Conservation (phyloP, 495 filamentous ascomycete genomes). For the Penicillium cinerascens region DNA sequence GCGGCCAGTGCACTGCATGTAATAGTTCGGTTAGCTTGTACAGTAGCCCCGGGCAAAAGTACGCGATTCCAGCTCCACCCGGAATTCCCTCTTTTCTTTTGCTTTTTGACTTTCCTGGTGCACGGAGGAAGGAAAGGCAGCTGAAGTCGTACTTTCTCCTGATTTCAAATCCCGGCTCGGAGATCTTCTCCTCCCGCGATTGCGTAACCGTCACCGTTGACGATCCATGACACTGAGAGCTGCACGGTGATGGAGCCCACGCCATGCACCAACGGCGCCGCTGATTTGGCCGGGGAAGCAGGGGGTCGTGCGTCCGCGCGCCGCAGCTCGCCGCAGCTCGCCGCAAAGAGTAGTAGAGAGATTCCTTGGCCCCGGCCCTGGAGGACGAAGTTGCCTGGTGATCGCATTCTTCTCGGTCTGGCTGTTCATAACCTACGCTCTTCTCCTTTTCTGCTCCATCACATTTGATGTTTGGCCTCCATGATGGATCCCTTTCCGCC, state of each 20-base stretch:
- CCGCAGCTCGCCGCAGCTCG: slow-evolving; percentile 40
- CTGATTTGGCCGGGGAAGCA: slow-evolving; percentile 44
- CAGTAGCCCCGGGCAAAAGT: slow-evolving; percentile 25
- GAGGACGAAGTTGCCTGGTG: slow-evolving; percentile 21
- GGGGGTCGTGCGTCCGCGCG: slow-evolving; percentile 33
- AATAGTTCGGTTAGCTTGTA: slow-evolving; percentile 31
- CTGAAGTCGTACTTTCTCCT: neutral
- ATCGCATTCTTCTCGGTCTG: slow-evolving; percentile 18
- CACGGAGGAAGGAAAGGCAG: too few species aligned
- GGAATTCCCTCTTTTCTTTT: neutral
- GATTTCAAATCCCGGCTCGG: neutral
- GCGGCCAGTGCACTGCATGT: slow-evolving; percentile 33
- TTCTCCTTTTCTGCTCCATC: neutral
- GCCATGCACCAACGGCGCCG: slow-evolving; percentile 1
- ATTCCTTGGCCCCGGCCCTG: slow-evolving; percentile 22
- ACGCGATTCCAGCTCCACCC: slow-evolving; percentile 17
- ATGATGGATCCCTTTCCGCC: slow-evolving; percentile 13
- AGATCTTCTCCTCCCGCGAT: neutral
- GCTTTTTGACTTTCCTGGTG: neutral
- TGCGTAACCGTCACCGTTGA: slow-evolving; percentile 6
- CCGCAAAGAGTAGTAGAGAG: slow-evolving; percentile 38
- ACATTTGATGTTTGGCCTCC: neutral
- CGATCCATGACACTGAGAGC: slow-evolving; percentile 25
- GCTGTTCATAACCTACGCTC: neutral
- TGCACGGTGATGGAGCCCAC: slow-evolving; percentile 19